Base-by-base conservation (phyloP, 805 yeast genomes). In the Hanseniaspora vineae region DNA sequence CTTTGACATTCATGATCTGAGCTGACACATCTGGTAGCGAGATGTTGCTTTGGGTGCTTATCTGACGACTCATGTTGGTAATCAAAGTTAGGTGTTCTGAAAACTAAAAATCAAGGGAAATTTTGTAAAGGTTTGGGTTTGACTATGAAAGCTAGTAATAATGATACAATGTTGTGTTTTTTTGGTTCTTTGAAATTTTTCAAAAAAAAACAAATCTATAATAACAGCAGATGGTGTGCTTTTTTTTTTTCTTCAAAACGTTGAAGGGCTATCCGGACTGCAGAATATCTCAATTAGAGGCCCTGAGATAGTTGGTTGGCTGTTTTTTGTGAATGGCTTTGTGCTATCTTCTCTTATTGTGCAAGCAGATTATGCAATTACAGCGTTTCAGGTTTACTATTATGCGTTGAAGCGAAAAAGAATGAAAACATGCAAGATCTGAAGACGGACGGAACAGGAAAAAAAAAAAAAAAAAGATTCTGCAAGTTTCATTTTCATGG, bases 1-100 rank as follows among this genome's bases (percentile, higher is more conserved):
- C 83, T 51, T 71, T 73, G 53, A 72, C 72, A 63, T 84, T 84
- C 77, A 84, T 76, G 44, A 76, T n/a, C n/a, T 48, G 46, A 14
- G 31, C 40, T 4, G 50, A 5, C 14, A 29, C 33, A 15, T 32
- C 40, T 5, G 43, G 23, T 23, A 47, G 18, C 10, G 31, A 35
- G 10, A 45, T 39, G 19, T 33, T 20, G 14, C 35, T 9, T 6
- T 39, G 23, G 9, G 37, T 43, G 33, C 33, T 43, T 9, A 32
- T 32, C 18, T 17, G 37, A 32, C 17, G 45, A 12, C 20, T 43
- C 35, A 42, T 33, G 6, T 33, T 33, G n/a, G n/a, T n/a, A n/a
- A n/a, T n/a, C n/a, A n/a, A n/a, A n/a, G n/a, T n/a, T n/a, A n/a
- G n/a, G n/a, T n/a, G n/a, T 14, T 14, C 10, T n/a, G n/a, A 32